phyloP scores from a whole-genome alignment of 1,284 basidiomycete species.

The Coniferiporia sulphurascens region DNA sequence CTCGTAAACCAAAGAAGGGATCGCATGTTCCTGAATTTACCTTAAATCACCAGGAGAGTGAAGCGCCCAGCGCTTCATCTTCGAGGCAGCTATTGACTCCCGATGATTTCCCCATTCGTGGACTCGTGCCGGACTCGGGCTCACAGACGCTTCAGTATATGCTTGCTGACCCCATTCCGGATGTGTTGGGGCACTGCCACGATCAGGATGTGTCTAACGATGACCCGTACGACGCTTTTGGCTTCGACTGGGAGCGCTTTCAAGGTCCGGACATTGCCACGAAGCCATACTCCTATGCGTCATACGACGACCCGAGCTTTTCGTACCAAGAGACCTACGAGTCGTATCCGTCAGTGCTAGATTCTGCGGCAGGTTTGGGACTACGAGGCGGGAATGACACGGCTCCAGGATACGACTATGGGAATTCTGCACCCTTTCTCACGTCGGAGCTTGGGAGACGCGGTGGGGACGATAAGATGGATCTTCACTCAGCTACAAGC shows the following conservation, averaged over 20 bases:
- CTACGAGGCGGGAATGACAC: background rate
- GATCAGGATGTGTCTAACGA: background rate
- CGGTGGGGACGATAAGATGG: background rate
- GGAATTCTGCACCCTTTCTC: background rate
- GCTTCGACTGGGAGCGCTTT: background rate
- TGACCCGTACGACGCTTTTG: background rate
- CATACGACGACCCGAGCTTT: background rate
- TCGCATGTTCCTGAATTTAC: background rate
- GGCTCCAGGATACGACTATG: background rate
- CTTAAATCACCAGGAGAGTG: conserved; percentile 6
- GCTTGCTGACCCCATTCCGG: background rate
- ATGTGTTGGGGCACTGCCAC: background rate
- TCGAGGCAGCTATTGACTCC: conserved; percentile 1
- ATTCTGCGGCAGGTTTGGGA: background rate
- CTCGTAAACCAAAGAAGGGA: background rate
- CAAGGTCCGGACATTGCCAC: background rate
- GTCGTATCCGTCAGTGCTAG: background rate
- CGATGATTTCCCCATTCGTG: background rate
- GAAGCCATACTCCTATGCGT: background rate
- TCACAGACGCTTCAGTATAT: background rate
- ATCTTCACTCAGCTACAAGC: too few relatives aligned
- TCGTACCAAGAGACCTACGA: background rate
- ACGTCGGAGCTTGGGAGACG: background rate
- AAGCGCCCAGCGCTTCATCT: background rate
- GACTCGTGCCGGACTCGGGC: background rate